These are phyloP conservation scores for Neofusicoccum umdonicola DNA, from an alignment of 2,329 filamentous ascomycete genomes.

Conservation along the genomic window DNA sequence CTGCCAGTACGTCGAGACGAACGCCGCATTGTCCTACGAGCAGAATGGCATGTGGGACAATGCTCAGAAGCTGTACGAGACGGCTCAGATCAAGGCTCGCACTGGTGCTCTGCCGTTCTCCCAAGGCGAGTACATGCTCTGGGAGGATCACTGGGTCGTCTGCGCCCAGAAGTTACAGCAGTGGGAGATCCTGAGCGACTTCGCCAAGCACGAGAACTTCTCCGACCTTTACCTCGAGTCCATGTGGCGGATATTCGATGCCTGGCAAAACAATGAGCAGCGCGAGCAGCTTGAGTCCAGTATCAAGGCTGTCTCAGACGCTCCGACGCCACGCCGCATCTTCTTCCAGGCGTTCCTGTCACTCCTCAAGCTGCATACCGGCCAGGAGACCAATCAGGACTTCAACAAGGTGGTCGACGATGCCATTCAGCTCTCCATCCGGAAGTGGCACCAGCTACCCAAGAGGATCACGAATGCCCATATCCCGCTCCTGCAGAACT, in stretches of 20 bases:
- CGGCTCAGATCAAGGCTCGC: constrained; percentile 92
- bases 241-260: constrained; percentile 92
- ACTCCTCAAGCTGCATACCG: constrained; percentile 87
- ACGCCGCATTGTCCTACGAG: constrained; percentile 94
- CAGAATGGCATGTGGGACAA: constrained; percentile 99
- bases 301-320: constrained; percentile 96
- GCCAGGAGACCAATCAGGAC: constrained; percentile 74
- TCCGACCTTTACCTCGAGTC: constrained; percentile 94
- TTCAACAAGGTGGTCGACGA: constrained; percentile 93
- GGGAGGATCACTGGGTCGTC: constrained; percentile 98
- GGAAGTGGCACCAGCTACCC: constrained; percentile 99
- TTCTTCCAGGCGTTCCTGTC: constrained; percentile 99
- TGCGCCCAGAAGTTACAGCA: constrained; percentile 98
- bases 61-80: constrained; percentile 94
- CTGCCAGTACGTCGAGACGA: constrained; percentile 96
- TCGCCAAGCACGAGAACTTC: constrained; percentile 98
- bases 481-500: constrained; percentile 91
- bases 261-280: constrained; percentile 84
- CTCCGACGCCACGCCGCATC: constrained; percentile 84
- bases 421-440: constrained; percentile 92
- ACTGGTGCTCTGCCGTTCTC: constrained; percentile 96
- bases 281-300: constrained; percentile 87
- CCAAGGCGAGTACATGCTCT: constrained; percentile 95
- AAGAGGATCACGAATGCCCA: constrained; percentile 91
- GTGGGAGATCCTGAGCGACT: constrained; percentile 97